A percentile compares a stretch with the other conserved stretches of the same genome.
Evolutionary conservation across 1,139 yeast genomes (phyloP).

Genomic region (Blastobotrys serpentis): DNA sequence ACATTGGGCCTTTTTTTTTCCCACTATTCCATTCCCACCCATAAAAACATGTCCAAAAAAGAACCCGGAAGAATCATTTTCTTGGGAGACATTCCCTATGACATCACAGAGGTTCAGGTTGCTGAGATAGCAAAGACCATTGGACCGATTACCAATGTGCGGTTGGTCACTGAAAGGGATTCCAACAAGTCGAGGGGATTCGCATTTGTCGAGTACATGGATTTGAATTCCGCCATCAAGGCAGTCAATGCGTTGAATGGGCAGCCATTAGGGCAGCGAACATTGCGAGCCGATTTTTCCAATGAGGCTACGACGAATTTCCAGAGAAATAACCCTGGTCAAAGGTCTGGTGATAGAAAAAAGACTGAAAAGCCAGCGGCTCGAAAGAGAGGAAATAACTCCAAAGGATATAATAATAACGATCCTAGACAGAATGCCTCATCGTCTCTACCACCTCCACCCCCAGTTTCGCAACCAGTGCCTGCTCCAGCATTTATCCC

Average conservation of each 20-base stretch:
- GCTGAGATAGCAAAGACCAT: constrained; percentile 69
- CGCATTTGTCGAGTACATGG: constrained; percentile 79
- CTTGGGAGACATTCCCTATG: constrained; percentile 67
- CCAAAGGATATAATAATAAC: constrained; percentile 14
- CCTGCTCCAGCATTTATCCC: constrained; percentile 16
- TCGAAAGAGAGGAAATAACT: constrained; percentile 6
- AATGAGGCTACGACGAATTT: constrained; percentile 54
- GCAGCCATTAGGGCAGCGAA: constrained; percentile 67
- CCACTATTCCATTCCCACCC: background rate
- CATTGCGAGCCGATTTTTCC: constrained; percentile 63
- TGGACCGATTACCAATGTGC: constrained; percentile 78
- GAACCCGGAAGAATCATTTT: constrained; percentile 49
- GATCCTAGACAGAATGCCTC: constrained; percentile 15
- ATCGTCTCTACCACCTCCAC: background rate
- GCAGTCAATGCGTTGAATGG: constrained; percentile 87
- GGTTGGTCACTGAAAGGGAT: constrained; percentile 76
- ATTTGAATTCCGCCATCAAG: constrained; percentile 72
- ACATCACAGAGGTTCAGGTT: constrained; percentile 84
- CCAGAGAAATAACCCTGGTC: constrained; percentile 20
- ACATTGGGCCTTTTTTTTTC: background rate
- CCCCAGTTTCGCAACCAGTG: constrained; percentile 22
- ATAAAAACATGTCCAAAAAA: constrained; percentile 3
- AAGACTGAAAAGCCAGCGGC: background rate
- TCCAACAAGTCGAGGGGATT: constrained; percentile 90
- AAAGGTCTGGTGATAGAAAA: background rate